A percentile compares a stretch with the other conserved stretches of the same genome.
These are phyloP conservation scores for Aspergillus tanneri DNA, from an alignment of 2,329 filamentous ascomycete genomes.

Conservation along the genomic window DNA sequence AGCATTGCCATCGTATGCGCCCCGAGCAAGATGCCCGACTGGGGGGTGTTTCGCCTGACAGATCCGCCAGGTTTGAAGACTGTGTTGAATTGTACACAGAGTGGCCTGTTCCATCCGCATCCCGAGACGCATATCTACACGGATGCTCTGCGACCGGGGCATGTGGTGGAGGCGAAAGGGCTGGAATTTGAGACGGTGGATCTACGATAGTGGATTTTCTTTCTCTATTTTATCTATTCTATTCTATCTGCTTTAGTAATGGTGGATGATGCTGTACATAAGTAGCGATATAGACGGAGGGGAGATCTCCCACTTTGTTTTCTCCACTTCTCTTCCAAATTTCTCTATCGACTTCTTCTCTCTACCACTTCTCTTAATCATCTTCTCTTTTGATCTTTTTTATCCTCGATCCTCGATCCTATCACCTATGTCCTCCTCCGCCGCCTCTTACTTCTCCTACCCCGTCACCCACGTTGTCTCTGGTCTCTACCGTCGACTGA, in stretches of 20 bases:
- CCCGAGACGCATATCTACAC: constrained; percentile 72
- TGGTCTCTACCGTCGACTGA: constrained; percentile 67
- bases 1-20: constrained; percentile 97
- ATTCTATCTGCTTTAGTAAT: too few species aligned
- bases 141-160: constrained; percentile 67
- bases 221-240: neutral
- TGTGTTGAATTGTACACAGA: constrained; percentile 75
- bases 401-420: neutral
- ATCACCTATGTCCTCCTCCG: too few species aligned
- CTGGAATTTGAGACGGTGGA: constrained; percentile 69
- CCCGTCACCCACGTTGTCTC: constrained; percentile 56
- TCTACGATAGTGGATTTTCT: constrained; percentile 39
- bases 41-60: constrained; percentile 89
- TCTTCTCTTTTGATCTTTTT: too few species aligned
- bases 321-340: neutral
- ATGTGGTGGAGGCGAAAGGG: constrained; percentile 67
- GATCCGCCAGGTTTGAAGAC: constrained; percentile 86
- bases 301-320: neutral
- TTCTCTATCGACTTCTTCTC: neutral
- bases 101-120: constrained; percentile 81
- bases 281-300: too few species aligned
- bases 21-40: constrained; percentile 70
- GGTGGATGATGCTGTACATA: too few species aligned
- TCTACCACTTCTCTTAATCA: neutral
- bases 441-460: constrained; percentile 51